Evolutionary conservation across 768 basidiomycete genomes (phyloP).

Genomic region (Suillus brevipes): DNA sequence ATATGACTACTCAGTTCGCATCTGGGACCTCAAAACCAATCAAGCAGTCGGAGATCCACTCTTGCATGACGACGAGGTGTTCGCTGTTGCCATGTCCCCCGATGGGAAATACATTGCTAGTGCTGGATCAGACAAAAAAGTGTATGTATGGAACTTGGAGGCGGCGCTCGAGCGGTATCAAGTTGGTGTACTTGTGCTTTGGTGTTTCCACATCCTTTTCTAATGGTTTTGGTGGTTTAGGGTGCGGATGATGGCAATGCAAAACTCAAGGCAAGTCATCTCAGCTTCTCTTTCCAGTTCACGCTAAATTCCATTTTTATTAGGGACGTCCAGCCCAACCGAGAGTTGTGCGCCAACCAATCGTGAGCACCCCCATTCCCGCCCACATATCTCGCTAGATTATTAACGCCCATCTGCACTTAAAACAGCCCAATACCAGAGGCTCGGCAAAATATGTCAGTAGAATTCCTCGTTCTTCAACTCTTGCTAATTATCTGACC

Average conservation of each 20-base stretch:
- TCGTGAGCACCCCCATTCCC: not conserved
- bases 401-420: no score
- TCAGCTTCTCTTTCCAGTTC: not conserved
- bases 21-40: not conserved
- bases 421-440: not conserved
- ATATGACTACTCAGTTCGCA: not conserved
- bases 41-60: slow-evolving; percentile 32
- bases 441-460: not conserved
- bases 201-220: not conserved
- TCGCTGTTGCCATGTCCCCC: slow-evolving; percentile 71
- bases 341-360: not conserved
- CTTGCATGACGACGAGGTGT: slow-evolving; percentile 81
- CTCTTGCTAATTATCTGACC: not conserved
- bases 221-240: not conserved
- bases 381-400: not conserved
- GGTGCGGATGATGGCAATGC: not conserved
- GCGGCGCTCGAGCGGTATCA: not conserved
- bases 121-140: slow-evolving; percentile 72
- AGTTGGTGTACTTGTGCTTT: not conserved
- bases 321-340: not conserved
- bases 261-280: not conserved
- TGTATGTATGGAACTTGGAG: slow-evolving; percentile 81
- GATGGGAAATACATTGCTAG: slow-evolving; percentile 82
- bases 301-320: not conserved
- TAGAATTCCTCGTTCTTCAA: not conserved